Conservation (phyloP, 139 green algal genomes). For the Axilococcus clingmanii region DNA sequence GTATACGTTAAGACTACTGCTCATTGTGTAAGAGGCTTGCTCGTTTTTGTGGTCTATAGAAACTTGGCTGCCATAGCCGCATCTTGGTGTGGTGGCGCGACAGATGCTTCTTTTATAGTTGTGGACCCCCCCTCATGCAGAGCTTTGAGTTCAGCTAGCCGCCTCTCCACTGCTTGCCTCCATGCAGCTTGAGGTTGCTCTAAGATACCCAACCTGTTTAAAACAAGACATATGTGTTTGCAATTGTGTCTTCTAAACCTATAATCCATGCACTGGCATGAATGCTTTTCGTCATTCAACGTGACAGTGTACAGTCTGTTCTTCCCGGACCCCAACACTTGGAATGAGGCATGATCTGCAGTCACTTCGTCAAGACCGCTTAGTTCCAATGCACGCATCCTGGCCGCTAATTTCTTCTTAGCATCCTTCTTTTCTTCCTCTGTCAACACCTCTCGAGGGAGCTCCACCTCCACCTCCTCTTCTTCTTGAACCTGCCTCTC, state of each 20-base stretch:
- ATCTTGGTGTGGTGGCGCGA: not conserved
- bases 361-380: constrained; percentile 10
- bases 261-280: constrained; percentile 22
- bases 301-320: constrained; percentile 23
- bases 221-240: constrained; percentile 26
- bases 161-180: constrained; percentile 3
- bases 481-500: not conserved
- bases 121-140: constrained; percentile 1
- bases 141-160: constrained; percentile 12
- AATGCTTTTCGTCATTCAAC: constrained; percentile 15
- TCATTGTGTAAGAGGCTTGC: not conserved
- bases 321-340: constrained; percentile 17
- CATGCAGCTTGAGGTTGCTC: constrained; percentile 4
- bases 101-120: not conserved
- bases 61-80: constrained; percentile 12
- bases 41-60: constrained; percentile 10
- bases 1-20: not conserved
- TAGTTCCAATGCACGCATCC: constrained; percentile 18
- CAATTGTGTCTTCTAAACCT: constrained; percentile 25
- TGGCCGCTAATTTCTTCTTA: constrained; percentile 16
- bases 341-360: constrained; percentile 9
- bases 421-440: constrained; percentile 15
- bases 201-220: constrained; percentile 5
- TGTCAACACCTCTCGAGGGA: constrained; percentile 4
- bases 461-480: not conserved